Evolutionary conservation across 108 stramenopile genomes (phyloP).

Genomic region (Skeletonema marinoi): DNA sequence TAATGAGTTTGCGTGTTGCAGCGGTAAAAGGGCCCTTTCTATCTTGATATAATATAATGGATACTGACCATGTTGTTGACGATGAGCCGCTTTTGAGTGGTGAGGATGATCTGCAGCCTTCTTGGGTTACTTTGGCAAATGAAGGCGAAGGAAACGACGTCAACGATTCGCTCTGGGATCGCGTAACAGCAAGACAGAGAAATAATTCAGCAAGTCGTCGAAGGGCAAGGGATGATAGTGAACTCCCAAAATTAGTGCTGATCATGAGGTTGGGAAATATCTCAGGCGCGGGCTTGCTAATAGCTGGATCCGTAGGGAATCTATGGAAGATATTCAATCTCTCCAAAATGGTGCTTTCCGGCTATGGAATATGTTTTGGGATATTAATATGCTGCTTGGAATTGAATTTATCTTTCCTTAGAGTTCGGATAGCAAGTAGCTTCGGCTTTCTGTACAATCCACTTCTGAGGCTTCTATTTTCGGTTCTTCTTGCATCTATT

Average conservation of each 20-base stretch:
- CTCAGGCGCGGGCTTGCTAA: conserved; percentile 1
- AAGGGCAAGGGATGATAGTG: not conserved
- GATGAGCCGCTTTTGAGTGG: not conserved
- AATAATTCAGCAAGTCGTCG: not conserved
- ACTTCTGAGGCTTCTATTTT: conserved; percentile 75
- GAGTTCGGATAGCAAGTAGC: conserved; percentile 75
- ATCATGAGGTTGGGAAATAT: conserved; percentile 16
- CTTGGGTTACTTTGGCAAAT: conserved; percentile 34
- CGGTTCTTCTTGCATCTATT: conserved; percentile 69
- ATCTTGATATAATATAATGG: not conserved
- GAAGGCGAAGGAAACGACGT: conserved; percentile 3
- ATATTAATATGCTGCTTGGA: conserved; percentile 43
- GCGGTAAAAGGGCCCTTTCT: not conserved
- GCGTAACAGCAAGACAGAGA: not conserved
- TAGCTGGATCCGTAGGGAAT: conserved; percentile 12
- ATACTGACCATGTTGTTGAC: not conserved
- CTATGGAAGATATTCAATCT: conserved; percentile 35
- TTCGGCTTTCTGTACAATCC: conserved; percentile 88
- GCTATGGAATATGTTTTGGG: conserved; percentile 40
- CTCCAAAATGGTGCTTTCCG: conserved; percentile 37
- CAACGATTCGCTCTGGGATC: not conserved
- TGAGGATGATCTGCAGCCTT: conserved; percentile 10
- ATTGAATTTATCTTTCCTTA: conserved; percentile 47
- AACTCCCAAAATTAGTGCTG: not conserved
- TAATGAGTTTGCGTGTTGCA: too few species aligned